Conservation (phyloP, 352 stramenopile genomes). For the Blastocystis sp. region DNA sequence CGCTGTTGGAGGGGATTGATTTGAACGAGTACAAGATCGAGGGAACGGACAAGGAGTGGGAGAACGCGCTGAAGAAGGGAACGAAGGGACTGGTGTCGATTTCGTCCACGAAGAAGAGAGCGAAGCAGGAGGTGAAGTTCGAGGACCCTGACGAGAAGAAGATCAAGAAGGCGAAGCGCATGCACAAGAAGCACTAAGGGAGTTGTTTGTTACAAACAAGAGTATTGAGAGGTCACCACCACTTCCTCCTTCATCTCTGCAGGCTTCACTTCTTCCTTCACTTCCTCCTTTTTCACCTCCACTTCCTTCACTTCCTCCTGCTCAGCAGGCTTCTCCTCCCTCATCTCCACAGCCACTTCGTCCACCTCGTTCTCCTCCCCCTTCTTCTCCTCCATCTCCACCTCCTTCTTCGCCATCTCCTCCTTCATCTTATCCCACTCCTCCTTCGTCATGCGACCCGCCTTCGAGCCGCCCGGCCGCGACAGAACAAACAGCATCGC, state of each 20-base stretch:
- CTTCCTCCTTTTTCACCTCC: too few species aligned
- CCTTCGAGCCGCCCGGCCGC: slow-evolving; percentile 6
- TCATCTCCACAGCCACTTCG: not conserved
- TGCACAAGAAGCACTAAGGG: slow-evolving; percentile 59
- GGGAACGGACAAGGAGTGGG: slow-evolving; percentile 87
- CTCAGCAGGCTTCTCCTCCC: too few species aligned
- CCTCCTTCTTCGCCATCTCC: not conserved
- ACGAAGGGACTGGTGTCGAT: slow-evolving; percentile 44
- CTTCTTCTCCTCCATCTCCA: not conserved
- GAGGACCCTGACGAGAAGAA: slow-evolving; percentile 49
- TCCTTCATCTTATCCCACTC: not conserved
- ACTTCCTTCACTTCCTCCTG: too few species aligned
- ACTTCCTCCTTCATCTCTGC: too few species aligned
- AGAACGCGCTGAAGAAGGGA: slow-evolving; percentile 72
- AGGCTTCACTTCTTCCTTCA: too few species aligned
- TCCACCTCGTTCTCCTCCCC: not conserved
- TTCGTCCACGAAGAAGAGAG: slow-evolving; percentile 35
- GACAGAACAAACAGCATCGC: slow-evolving; percentile 12
- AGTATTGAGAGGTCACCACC: not conserved
- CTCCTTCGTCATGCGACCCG: not conserved
- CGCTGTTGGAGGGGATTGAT: slow-evolving; percentile 82
- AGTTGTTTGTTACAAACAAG: not conserved
- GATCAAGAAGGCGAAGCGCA: slow-evolving; percentile 60
- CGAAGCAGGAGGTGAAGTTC: slow-evolving; percentile 5
- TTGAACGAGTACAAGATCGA: slow-evolving; percentile 91